These are phyloP conservation scores for Alternaria sp. DNA, from an alignment of 2,329 filamentous ascomycete species.

Conservation along the genomic window DNA sequence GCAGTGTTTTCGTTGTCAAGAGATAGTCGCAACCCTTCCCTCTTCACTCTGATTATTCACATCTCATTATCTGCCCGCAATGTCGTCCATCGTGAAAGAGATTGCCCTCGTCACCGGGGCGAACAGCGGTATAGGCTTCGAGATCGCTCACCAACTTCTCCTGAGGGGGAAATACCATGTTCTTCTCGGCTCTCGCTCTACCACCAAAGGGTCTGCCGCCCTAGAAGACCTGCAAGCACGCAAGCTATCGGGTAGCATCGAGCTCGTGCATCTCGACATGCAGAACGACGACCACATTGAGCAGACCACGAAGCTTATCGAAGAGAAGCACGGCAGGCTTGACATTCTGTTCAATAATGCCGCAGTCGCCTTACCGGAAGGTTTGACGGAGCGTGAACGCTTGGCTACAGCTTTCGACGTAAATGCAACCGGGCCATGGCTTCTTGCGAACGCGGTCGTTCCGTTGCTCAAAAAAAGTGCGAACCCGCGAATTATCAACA, in stretches of 20 bases:
- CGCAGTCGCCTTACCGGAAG: conserved; percentile 32
- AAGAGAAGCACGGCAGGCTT: conserved; percentile 43
- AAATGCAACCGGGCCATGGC: conserved; percentile 39
- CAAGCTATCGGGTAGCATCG: conserved; percentile 40
- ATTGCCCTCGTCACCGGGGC: conserved; percentile 52
- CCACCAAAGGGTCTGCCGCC: conserved; percentile 36
- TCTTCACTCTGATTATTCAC: background rate
- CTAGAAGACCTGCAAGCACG: conserved; percentile 38
- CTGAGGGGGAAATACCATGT: conserved; percentile 47
- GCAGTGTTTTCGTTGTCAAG: too few relatives aligned
- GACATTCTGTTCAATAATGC: conserved; percentile 54
- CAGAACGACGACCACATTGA: conserved; percentile 54
- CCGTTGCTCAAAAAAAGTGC: conserved; percentile 26
- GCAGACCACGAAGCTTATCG: conserved; percentile 43
- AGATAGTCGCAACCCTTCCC: background rate
- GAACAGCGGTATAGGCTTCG: conserved; percentile 61
- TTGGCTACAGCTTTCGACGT: conserved; percentile 39
- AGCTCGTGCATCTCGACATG: conserved; percentile 55
- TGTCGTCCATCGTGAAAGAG: conserved; percentile 32
- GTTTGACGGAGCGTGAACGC: conserved; percentile 32
- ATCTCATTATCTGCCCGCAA: background rate
- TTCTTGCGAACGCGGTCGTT: conserved; percentile 33
- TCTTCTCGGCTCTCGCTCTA: conserved; percentile 32
- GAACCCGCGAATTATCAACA: conserved; percentile 46
- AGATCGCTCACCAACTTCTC: conserved; percentile 53